Conservation (phyloP, 768 basidiomycete genomes). For the Rhodotorula taiwanensis region DNA sequence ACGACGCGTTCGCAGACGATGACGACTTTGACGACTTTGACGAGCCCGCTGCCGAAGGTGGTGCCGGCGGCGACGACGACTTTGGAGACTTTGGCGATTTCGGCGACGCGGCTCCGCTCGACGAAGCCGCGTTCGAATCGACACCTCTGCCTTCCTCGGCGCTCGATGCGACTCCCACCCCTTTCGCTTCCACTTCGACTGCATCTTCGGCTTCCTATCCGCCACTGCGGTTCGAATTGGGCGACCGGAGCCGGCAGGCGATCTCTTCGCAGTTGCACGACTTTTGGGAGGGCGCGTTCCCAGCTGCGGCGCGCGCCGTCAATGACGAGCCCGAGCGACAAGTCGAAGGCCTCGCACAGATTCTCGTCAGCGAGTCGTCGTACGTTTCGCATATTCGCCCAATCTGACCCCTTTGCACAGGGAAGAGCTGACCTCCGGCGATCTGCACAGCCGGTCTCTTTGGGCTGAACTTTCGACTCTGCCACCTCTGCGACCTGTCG, state of each 20-base stretch:
- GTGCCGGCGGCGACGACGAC: background rate
- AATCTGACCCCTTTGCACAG: too few relatives aligned
- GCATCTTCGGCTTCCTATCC: slow-evolving; percentile 4
- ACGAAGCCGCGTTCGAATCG: slow-evolving; percentile 17
- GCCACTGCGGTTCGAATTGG: slow-evolving; percentile 17
- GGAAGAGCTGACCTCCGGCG: background rate
- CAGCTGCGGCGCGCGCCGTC: background rate
- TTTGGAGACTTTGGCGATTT: slow-evolving; percentile 34
- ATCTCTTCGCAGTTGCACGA: slow-evolving; percentile 17
- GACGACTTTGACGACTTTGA: slow-evolving; percentile 31
- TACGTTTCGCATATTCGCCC: background rate
- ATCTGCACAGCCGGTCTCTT: slow-evolving; percentile 9
- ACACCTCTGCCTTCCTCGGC: background rate
- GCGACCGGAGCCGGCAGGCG: background rate
- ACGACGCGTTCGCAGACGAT: background rate
- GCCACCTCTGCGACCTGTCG: slow-evolving; percentile 25
- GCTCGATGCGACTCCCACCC: background rate
- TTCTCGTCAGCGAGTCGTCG: slow-evolving; percentile 25
- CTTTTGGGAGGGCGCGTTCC: slow-evolving; percentile 15
- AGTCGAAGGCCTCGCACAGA: slow-evolving; percentile 25
- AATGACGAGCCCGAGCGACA: slow-evolving; percentile 32
- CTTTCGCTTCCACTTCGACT: background rate
- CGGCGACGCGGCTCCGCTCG: slow-evolving; percentile 14
- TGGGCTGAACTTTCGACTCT: slow-evolving; percentile 8
- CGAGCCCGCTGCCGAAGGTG: slow-evolving; percentile 8